A percentile compares a stretch with the other conserved stretches of the same genome.
These are phyloP conservation scores for Fusarium devonianum DNA, from an alignment of 2,329 filamentous ascomycete species.

Conservation along the genomic window DNA sequence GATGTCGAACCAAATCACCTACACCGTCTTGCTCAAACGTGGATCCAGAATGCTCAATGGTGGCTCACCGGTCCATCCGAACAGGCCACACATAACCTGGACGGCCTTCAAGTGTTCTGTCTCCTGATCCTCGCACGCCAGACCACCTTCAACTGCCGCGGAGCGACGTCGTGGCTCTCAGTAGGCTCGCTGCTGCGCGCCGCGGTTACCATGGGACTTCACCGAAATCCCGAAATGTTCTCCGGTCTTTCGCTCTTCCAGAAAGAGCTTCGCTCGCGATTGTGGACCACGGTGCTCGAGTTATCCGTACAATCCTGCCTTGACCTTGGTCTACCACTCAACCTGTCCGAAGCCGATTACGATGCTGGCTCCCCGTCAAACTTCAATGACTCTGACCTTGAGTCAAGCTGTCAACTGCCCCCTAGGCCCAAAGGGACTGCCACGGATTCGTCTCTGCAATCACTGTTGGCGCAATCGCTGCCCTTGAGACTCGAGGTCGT, in stretches of 20 bases:
- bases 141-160: slow-evolving; percentile 39
- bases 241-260: slow-evolving; percentile 29
- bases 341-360: slow-evolving; percentile 27
- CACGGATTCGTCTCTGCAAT: slow-evolving; percentile 37
- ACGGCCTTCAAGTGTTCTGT: slow-evolving; percentile 38
- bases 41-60: slow-evolving; percentile 41
- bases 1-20: slow-evolving; percentile 26
- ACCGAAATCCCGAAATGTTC: slow-evolving; percentile 36
- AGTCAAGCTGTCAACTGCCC: slow-evolving; percentile 6
- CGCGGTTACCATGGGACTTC: slow-evolving; percentile 40
- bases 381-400: slow-evolving; percentile 35
- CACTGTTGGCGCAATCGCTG: slow-evolving; percentile 33
- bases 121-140: slow-evolving; percentile 36
- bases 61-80: slow-evolving; percentile 39
- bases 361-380: slow-evolving; percentile 34
- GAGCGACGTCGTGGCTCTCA: slow-evolving; percentile 40
- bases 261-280: slow-evolving; percentile 30
- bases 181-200: slow-evolving; percentile 35
- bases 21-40: slow-evolving; percentile 32
- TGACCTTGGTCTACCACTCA: slow-evolving; percentile 36
- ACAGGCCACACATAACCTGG: slow-evolving; percentile 37
- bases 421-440: slow-evolving; percentile 15
- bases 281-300: slow-evolving; percentile 40
- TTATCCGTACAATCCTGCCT: slow-evolving; percentile 34
- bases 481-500: slow-evolving; percentile 32